Percentiles rank a stretch among this genome's conserved stretches.
Evolutionary conservation across 805 yeast species (phyloP).

Genomic region (Teunomyces cretensis): DNA sequence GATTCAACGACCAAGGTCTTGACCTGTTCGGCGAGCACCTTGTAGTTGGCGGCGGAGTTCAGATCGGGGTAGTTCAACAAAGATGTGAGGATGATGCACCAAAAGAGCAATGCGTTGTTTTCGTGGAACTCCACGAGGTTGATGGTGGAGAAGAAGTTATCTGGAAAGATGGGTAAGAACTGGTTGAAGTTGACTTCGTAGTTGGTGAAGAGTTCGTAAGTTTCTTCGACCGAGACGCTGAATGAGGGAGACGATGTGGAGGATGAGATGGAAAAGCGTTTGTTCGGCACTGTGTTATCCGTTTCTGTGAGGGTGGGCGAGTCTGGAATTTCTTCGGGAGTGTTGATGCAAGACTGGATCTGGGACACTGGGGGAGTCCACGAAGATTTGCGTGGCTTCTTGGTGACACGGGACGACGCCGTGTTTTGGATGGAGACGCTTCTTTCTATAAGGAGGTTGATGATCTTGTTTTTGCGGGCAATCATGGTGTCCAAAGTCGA

Average conservation of each 20-base stretch:
- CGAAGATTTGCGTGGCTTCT: background rate
- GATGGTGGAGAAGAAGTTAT: constrained; percentile 15
- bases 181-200: constrained; percentile 29
- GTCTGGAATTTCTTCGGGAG: constrained; percentile 5
- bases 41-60: constrained; percentile 18
- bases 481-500: constrained; percentile 23
- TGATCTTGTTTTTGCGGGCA: constrained; percentile 18
- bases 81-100: constrained; percentile 40
- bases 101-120: constrained; percentile 35
- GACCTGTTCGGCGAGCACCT: constrained; percentile 29
- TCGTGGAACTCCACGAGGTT: constrained; percentile 12
- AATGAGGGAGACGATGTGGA: background rate
- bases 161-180: constrained; percentile 31
- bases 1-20: constrained; percentile 38
- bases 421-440: constrained; percentile 4
- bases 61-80: constrained; percentile 21
- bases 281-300: background rate
- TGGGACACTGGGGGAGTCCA: constrained; percentile 12
- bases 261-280: constrained; percentile 1
- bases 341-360: constrained; percentile 13
- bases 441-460: constrained; percentile 13
- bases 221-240: constrained; percentile 9
- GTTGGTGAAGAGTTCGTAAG: constrained; percentile 16
- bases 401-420: background rate
- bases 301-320: background rate